These are phyloP conservation scores for Fusarium sp. DNA, from an alignment of 2,329 filamentous ascomycete species.

Conservation along the genomic window DNA sequence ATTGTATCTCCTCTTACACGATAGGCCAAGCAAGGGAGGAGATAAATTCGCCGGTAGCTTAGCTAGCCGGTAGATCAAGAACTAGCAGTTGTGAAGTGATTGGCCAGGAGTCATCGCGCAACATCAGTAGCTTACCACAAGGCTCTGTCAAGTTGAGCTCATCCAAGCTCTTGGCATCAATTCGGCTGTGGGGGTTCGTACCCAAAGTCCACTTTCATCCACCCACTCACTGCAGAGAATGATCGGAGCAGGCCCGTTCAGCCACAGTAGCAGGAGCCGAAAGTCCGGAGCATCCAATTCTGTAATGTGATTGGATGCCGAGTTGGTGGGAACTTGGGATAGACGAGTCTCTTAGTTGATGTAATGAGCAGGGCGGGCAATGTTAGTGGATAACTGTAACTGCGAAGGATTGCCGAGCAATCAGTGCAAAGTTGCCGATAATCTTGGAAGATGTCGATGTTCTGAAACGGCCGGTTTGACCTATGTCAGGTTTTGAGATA, in stretches of 20 bases:
- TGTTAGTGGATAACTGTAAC: conserved; percentile 2
- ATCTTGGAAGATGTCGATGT: conserved; percentile 2
- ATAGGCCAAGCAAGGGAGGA: conserved; percentile 10
- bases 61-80: conserved; percentile 13
- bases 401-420: background rate
- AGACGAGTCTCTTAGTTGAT: conserved; percentile 10
- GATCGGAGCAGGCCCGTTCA: background rate
- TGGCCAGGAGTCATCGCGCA: background rate
- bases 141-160: conserved; percentile 1
- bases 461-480: conserved; percentile 8
- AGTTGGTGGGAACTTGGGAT: conserved; percentile 20
- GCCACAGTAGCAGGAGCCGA: conserved; percentile 13
- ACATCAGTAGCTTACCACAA: conserved; percentile 9
- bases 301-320: conserved; percentile 25
- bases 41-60: conserved; percentile 12
- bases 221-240: conserved; percentile 1
- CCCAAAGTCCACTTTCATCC: background rate
- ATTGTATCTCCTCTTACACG: background rate
- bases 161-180: conserved; percentile 2
- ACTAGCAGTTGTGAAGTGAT: conserved; percentile 7
- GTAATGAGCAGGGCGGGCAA: conserved; percentile 6
- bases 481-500: conserved; percentile 10
- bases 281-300: conserved; percentile 12
- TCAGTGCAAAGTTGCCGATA: background rate
- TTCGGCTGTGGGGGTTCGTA: background rate